Evolutionary conservation across 2,329 filamentous ascomycete genomes (phyloP).

Genomic region (Trichophaea hybrida): DNA sequence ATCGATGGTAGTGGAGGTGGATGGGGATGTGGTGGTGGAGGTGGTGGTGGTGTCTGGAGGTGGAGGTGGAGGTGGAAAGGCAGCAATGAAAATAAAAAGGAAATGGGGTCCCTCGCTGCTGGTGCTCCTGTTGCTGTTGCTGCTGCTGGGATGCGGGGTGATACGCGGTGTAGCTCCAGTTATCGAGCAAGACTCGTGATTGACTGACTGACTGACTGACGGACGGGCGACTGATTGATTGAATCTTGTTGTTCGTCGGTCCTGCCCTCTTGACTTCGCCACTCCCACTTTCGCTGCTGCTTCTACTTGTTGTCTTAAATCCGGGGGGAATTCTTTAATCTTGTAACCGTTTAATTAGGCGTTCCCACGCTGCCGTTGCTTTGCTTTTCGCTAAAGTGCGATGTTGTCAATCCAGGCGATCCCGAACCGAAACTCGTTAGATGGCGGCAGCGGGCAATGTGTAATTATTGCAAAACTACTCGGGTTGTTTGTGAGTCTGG

Average conservation of each 20-base stretch:
- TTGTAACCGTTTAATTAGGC: constrained; percentile 23
- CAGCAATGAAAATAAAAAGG: background rate
- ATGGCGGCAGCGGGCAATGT: background rate
- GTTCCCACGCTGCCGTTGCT: constrained; percentile 11
- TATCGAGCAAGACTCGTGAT: background rate
- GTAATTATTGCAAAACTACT: too few species aligned
- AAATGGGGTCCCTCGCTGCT: background rate
- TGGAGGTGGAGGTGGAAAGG: background rate
- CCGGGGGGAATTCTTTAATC: constrained; percentile 17
- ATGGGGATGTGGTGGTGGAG: constrained; percentile 15
- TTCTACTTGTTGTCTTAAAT: background rate
- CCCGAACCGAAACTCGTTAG: constrained; percentile 22
- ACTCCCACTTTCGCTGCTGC: background rate
- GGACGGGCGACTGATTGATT: too few species aligned
- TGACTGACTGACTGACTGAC: too few species aligned
- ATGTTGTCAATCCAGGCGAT: constrained; percentile 21
- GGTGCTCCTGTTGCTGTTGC: background rate
- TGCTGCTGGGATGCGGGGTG: background rate
- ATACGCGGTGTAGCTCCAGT: background rate
- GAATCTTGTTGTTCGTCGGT: too few species aligned
- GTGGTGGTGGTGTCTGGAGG: background rate
- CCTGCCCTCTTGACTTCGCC: too few species aligned
- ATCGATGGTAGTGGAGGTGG: constrained; percentile 11
- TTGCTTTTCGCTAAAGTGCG: constrained; percentile 18
- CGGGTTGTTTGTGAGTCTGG: too few species aligned